A percentile compares a stretch with the other conserved stretches of the same genome.
These are phyloP conservation scores for Xylaria nigripes DNA, from an alignment of 495 filamentous ascomycete species.

Conservation along the genomic window DNA sequence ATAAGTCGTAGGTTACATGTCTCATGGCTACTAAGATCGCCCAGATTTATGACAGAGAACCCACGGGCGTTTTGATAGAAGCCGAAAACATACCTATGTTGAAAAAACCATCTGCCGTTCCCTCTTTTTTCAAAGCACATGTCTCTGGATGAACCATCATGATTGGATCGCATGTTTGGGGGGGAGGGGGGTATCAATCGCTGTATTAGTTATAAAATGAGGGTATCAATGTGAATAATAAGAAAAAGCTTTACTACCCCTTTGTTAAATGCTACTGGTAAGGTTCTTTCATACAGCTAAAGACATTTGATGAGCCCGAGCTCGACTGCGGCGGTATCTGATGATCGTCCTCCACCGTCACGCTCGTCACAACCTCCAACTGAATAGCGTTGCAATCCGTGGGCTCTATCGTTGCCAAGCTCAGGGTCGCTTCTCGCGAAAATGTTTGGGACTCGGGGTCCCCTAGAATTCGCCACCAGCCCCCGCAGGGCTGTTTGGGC, in stretches of 20 bases:
- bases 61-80: no score
- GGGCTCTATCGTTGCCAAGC: constrained; percentile 24
- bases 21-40: no score
- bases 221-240: constrained; percentile 7
- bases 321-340: background rate
- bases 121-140: no score
- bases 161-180: background rate
- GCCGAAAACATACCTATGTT: no score
- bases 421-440: constrained; percentile 14
- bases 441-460: constrained; percentile 1
- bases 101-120: no score
- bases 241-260: background rate
- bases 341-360: constrained; percentile 29
- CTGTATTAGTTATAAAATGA: background rate
- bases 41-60: no score
- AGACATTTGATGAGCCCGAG: background rate
- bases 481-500: constrained; percentile 12
- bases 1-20: no score
- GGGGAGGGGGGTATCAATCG: background rate
- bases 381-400: constrained; percentile 31
- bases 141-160: no score
- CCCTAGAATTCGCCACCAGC: constrained; percentile 11
- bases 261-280: background rate
- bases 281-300: background rate
- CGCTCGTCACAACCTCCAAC: constrained; percentile 36